Base-by-base conservation (phyloP, 169 alveolate genomes). In the Eimeria necatrix region DNA sequence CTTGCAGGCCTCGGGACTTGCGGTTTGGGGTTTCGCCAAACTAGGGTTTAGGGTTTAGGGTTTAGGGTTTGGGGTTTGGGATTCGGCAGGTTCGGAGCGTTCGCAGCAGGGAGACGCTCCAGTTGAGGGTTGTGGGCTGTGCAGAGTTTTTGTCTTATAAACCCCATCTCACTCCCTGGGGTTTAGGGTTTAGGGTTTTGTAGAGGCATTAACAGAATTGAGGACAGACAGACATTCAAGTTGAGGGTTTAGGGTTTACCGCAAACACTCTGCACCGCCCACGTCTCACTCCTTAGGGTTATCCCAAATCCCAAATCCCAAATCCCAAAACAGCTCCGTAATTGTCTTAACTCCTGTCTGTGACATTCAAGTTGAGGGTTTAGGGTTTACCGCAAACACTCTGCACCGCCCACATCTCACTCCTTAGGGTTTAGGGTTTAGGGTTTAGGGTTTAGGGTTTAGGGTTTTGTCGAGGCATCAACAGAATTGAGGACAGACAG, bases 401-500 rank as follows among this genome's bases (percentile, higher is more conserved):
- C 7, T 20, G 73, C 41, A 32, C 41, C 0, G 41, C 41, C 41
- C 41, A 32, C 41, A 32, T 32, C 41, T 32, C 32, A 26, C 22
- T 61, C 10, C 16, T 61, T 61, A 61, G 73, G 73, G 73, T 61
- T 61, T 61, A 61, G 73, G 73, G 73, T 61, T 61, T 61, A 61
- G 73, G 73, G 73, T 61, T 61, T 61, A 61, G 22, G 73, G 73
- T 8, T 61, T 61, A 12, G 22, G 51, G 52, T 52, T 46, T 32
- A 93, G 32, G 97, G 95, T 86, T 97, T 97, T 5, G 96, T 96
- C 0, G 98, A 98, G 0, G 99, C 98, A 52, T 96, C 96, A 24
- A 97, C 98, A 46, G 97, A 98, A 22, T 95, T 95, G 41, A 98
- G 97, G 26, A 98, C 98, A 0, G 98, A 95, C 24, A 98, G 96